Percentiles rank a stretch among this genome's conserved stretches.
These are phyloP conservation scores for Zopfochytrium polystomum DNA, from an alignment of 371 early-diverging fungal genomes.

Conservation along the genomic window DNA sequence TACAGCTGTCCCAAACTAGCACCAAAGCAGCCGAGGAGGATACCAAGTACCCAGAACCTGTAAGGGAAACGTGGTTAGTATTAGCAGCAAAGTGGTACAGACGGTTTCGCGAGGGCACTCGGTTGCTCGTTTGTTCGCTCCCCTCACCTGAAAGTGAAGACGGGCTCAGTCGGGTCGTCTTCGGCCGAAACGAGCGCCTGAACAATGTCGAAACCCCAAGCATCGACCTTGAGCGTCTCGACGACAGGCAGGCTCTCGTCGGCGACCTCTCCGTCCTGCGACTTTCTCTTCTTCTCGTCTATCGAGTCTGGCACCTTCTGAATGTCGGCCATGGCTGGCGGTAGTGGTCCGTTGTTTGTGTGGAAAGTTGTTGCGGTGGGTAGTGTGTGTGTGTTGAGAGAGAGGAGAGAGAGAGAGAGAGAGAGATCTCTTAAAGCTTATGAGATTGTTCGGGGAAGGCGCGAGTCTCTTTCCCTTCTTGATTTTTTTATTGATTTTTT, in stretches of 20 bases:
- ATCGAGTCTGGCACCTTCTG: neutral
- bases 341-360: neutral
- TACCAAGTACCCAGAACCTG: neutral
- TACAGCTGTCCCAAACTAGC: too few species aligned
- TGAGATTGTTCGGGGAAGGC: too few species aligned
- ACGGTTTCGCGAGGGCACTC: too few species aligned
- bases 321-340: neutral
- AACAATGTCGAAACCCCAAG: slow-evolving; percentile 3
- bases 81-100: too few species aligned
- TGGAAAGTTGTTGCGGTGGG: too few species aligned
- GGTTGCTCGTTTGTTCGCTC: too few species aligned
- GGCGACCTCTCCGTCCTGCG: neutral
- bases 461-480: too few species aligned
- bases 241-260: neutral
- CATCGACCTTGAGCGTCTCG: slow-evolving; percentile 6
- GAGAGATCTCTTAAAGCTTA: too few species aligned
- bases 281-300: neutral
- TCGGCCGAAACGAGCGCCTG: slow-evolving; percentile 8
- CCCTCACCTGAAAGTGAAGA: neutral
- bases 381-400: too few species aligned
- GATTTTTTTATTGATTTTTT: too few species aligned
- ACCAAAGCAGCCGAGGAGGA: neutral
- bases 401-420: too few species aligned
- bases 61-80: too few species aligned
- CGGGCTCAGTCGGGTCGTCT: neutral